Conservation (phyloP, 2,329 filamentous ascomycete species). For the Hypomyces rosellus region DNA sequence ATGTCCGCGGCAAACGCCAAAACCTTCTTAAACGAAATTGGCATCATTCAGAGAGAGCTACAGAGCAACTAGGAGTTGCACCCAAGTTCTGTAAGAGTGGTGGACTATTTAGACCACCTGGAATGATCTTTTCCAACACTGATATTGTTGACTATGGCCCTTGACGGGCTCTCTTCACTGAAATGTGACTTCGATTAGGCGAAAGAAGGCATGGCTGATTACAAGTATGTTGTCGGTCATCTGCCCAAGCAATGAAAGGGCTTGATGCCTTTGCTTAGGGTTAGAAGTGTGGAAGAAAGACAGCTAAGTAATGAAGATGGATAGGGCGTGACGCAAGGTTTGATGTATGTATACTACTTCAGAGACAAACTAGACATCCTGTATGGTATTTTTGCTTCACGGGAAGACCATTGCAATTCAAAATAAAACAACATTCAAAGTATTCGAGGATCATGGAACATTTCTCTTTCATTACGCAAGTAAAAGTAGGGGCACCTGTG, state of each 20-base stretch:
- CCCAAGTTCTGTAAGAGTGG: not conserved
- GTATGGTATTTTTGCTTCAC: not conserved
- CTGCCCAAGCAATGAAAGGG: not conserved
- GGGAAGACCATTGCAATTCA: not conserved
- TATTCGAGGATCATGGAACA: too few species aligned
- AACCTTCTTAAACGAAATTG: slow-evolving; percentile 44
- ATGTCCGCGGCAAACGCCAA: slow-evolving; percentile 50
- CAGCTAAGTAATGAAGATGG: not conserved
- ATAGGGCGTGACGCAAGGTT: not conserved
- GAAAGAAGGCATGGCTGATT: not conserved
- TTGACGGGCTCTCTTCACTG: not conserved
- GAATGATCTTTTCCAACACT: not conserved
- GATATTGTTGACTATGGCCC: not conserved
- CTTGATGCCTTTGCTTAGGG: too few species aligned
- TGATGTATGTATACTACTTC: slow-evolving; percentile 8
- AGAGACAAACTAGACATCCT: slow-evolving; percentile 9
- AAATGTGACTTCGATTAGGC: not conserved
- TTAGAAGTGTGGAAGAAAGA: not conserved
- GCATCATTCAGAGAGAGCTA: slow-evolving; percentile 45
- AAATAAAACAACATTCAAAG: not conserved
- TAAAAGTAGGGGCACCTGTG: too few species aligned
- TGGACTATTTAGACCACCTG: not conserved
- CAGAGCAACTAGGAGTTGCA: slow-evolving; percentile 27
- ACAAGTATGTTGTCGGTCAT: not conserved
- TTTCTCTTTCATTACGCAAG: too few species aligned